phyloP scores from a whole-genome alignment of 768 basidiomycete species.

The Mycena leptocephala region DNA sequence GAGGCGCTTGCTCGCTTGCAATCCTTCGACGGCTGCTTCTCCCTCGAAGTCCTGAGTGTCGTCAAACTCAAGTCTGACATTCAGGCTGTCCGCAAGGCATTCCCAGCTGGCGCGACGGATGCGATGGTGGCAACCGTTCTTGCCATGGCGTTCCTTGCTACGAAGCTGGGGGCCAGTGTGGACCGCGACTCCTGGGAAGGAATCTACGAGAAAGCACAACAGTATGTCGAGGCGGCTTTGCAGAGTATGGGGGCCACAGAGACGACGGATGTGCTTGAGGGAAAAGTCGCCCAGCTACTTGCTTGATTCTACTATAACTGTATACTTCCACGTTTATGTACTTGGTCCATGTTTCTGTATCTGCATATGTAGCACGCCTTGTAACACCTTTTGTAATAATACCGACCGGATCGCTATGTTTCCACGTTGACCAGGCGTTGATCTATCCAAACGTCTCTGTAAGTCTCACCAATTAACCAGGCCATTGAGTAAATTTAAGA shows the following conservation, averaged over 20 bases:
- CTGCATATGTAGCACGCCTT: background rate
- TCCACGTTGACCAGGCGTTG: too few species aligned
- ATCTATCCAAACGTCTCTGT: too few species aligned
- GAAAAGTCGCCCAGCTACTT: slow-evolving; percentile 11
- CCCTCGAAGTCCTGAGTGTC: slow-evolving; percentile 16
- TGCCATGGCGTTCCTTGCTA: slow-evolving; percentile 30
- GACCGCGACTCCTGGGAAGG: slow-evolving; percentile 33
- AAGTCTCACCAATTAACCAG: too few species aligned
- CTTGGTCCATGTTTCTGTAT: background rate
- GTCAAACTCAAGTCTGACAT: slow-evolving; percentile 8
- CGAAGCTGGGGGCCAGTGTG: slow-evolving; percentile 1
- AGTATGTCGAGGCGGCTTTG: slow-evolving; percentile 21
- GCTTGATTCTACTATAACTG: slow-evolving; percentile 13
- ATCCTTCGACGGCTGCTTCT: slow-evolving; percentile 34
- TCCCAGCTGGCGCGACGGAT: slow-evolving; percentile 15
- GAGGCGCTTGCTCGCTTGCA: slow-evolving; percentile 35
- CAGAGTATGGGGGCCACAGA: background rate
- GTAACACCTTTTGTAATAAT: too few species aligned
- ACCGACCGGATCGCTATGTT: background rate
- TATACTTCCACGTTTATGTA: too few species aligned
- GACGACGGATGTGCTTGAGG: slow-evolving; percentile 16
- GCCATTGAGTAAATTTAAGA: too few species aligned
- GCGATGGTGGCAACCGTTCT: slow-evolving; percentile 20
- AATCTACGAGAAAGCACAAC: slow-evolving; percentile 26
- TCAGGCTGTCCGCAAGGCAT: background rate